Percentiles rank a stretch among this genome's conserved stretches.
These are phyloP conservation scores for Globisporangium nodosum DNA, from an alignment of 352 stramenopile genomes.

Conservation along the genomic window DNA sequence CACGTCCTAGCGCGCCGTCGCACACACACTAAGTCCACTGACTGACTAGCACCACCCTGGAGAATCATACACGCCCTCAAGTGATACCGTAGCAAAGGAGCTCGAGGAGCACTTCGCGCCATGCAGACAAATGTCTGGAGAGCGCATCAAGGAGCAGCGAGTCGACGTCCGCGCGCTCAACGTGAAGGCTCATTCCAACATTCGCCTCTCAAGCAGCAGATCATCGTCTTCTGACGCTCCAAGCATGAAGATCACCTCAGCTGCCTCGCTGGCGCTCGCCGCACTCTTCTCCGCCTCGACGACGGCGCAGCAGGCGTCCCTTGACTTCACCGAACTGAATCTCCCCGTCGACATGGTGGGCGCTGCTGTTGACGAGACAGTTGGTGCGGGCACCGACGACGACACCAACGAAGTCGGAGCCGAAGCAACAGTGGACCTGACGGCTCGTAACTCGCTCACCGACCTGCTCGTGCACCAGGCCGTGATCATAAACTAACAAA, in stretches of 20 bases:
- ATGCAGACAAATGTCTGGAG: no score
- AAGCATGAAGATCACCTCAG: not conserved
- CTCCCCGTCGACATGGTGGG: not conserved
- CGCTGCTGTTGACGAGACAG: not conserved
- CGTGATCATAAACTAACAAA: slow-evolving; percentile 5
- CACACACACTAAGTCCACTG: no score
- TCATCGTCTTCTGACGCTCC: not conserved
- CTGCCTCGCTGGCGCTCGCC: not conserved
- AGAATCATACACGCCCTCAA: no score
- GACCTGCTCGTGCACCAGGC: slow-evolving; percentile 6
- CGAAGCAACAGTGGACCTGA: not conserved
- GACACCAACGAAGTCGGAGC: slow-evolving; percentile 2
- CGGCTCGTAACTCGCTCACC: not conserved
- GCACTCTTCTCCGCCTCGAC: slow-evolving; percentile 1
- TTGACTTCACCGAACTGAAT: no score
- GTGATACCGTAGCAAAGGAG: no score
- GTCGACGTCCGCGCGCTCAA: not conserved
- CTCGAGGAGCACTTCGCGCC: no score
- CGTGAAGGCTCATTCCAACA: not conserved
- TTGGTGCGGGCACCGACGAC: not conserved
- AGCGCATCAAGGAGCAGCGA: not conserved
- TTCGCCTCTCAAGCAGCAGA: not conserved
- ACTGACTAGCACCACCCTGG: no score
- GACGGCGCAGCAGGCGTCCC: not conserved
- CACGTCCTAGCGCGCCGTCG: no score